Percentiles rank a stretch among this genome's conserved stretches.
Evolutionary conservation across 371 early-diverging fungal species (phyloP).

Genomic region (Mucor plumbeus): DNA sequence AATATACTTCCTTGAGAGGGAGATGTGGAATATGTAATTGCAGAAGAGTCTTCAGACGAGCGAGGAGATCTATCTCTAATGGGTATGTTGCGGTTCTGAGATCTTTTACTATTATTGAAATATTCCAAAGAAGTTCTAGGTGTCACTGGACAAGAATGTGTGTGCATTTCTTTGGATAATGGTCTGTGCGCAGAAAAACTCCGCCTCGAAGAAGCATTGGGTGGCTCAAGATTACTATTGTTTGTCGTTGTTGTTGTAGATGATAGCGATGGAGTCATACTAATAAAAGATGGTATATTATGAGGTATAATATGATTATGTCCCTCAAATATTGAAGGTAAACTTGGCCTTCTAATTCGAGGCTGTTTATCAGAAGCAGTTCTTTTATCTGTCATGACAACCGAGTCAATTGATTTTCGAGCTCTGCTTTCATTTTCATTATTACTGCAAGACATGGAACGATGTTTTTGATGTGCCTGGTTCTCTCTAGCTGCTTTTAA

Average conservation of each 20-base stretch:
- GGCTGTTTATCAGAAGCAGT: constrained; percentile 15
- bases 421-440: neutral
- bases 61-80: neutral
- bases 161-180: neutral
- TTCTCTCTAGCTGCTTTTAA: constrained; percentile 23
- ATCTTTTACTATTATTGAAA: neutral
- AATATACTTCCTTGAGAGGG: neutral
- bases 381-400: constrained; percentile 9
- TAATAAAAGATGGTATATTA: constrained; percentile 6
- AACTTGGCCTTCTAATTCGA: constrained; percentile 25
- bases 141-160: constrained; percentile 21
- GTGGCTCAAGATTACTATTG: neutral
- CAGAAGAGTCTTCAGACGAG: constrained; percentile 18
- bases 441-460: neutral
- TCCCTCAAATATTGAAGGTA: constrained; percentile 29
- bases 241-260: neutral
- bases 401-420: constrained; percentile 9
- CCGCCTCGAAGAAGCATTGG: constrained; percentile 7
- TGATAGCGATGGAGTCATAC: constrained; percentile 11
- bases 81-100: constrained; percentile 4
- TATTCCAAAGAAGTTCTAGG: constrained; percentile 13
- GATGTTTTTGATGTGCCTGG: constrained; percentile 10
- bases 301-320: neutral
- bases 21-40: neutral
- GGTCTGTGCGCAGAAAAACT: constrained; percentile 28